These are phyloP conservation scores for Populus tomentosa DNA, from an alignment of 441 rosid species.

Conservation along the genomic window DNA sequence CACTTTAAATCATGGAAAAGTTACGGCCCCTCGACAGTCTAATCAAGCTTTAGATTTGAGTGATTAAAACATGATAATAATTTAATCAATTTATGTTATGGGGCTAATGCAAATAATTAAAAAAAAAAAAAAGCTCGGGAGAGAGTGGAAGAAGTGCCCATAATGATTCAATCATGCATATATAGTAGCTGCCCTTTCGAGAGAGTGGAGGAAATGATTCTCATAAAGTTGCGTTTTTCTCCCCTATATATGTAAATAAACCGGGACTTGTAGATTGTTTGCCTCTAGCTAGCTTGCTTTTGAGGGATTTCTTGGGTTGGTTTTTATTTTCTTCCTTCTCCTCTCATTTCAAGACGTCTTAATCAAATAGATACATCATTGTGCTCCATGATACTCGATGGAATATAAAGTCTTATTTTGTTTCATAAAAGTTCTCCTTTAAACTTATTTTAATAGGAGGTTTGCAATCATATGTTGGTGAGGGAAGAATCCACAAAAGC, in stretches of 20 bases:
- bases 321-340: neutral
- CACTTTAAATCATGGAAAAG: conserved; percentile 27
- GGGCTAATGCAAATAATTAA: too few species aligned
- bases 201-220: conserved; percentile 13
- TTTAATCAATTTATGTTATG: too few species aligned
- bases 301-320: neutral
- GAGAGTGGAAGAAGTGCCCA: conserved; percentile 26
- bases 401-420: conserved; percentile 27
- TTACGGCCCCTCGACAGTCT: conserved; percentile 30
- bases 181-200: neutral
- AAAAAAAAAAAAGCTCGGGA: too few species aligned
- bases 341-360: conserved; percentile 21
- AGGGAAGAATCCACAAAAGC: conserved; percentile 12
- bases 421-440: conserved; percentile 36
- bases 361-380: conserved; percentile 29
- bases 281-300: neutral
- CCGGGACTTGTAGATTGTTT: conserved; percentile 5
- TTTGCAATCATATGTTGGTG: conserved; percentile 25
- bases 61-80: conserved; percentile 4
- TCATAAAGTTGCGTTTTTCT: neutral
- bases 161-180: conserved; percentile 20
- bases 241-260: neutral
- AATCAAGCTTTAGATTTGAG: conserved; percentile 27
- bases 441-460: conserved; percentile 27
- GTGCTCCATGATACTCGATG: conserved; percentile 30